These are phyloP conservation scores for Pneumocystis murina DNA, from an alignment of 1,139 yeast genomes.

Conservation along the genomic window DNA sequence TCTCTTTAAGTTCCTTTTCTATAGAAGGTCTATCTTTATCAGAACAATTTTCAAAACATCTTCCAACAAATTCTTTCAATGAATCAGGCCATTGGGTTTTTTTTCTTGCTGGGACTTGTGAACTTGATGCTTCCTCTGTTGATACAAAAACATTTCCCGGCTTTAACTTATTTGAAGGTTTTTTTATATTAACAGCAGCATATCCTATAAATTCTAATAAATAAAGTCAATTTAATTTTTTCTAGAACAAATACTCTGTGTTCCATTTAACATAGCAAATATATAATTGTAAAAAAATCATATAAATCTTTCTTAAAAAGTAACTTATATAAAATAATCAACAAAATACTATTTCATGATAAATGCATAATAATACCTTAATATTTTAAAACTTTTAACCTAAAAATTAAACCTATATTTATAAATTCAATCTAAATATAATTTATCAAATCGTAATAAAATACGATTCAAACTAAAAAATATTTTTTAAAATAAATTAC, in stretches of 20 bases:
- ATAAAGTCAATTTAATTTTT: not conserved
- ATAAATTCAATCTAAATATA: not conserved
- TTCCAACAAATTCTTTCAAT: conserved; percentile 34
- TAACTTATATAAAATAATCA: not conserved
- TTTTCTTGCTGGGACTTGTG: not conserved
- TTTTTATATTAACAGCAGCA: not conserved
- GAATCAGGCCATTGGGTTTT: conserved; percentile 33
- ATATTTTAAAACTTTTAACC: not conserved
- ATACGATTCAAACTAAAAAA: not conserved
- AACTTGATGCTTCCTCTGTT: not conserved
- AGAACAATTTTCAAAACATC: conserved; percentile 31
- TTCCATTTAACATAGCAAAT: not conserved
- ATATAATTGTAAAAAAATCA: not conserved
- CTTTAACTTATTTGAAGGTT: not conserved
- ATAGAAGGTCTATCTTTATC: conserved; percentile 14
- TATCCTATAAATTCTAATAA: not conserved
- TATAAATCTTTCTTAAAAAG: not conserved
- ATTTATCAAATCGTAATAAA: not conserved
- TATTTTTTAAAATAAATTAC: not conserved
- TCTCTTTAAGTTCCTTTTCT: conserved; percentile 32
- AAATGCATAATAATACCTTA: not conserved
- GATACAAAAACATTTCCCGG: not conserved
- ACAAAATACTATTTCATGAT: not conserved
- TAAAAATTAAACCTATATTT: not conserved
- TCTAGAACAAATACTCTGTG: not conserved